A percentile compares a stretch with the other conserved stretches of the same genome.
These are phyloP conservation scores for Nakazawaea wyomingensis DNA, from an alignment of 805 yeast genomes.

Conservation along the genomic window DNA sequence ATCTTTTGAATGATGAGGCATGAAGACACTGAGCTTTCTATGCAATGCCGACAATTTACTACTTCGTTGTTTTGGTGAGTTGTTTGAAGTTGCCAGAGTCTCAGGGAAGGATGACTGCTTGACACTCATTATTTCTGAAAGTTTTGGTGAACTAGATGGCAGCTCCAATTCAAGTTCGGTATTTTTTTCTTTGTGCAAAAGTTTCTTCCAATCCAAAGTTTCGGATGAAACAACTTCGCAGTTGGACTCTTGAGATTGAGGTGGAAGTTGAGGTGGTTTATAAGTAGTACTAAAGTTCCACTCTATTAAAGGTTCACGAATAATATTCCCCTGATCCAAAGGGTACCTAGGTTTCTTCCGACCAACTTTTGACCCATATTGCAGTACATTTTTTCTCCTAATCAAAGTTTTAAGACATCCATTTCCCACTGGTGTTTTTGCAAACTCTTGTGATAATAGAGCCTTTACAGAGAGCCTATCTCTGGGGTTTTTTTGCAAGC, in stretches of 20 bases:
- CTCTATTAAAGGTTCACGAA: constrained; percentile 16
- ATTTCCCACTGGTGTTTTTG: constrained; percentile 31
- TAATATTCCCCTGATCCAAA: constrained; percentile 20
- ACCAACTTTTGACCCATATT: constrained; percentile 23
- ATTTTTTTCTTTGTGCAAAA: background rate
- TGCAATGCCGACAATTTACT: background rate
- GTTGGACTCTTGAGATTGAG: too few relatives aligned
- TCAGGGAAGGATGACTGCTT: background rate
- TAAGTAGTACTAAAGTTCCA: constrained; percentile 6
- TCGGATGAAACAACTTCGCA: too few relatives aligned
- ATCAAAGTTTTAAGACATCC: constrained; percentile 30
- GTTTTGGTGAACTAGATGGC: background rate
- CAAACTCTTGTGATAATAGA: constrained; percentile 50
- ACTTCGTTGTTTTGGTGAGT: constrained; percentile 8
- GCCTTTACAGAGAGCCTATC: constrained; percentile 57
- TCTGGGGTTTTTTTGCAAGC: constrained; percentile 63
- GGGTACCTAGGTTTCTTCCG: constrained; percentile 34
- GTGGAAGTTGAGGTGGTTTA: too few relatives aligned
- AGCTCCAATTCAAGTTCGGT: background rate
- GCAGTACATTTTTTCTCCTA: constrained; percentile 33
- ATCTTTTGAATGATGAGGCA: background rate
- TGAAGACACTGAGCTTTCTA: background rate
- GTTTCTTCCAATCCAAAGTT: too few relatives aligned
- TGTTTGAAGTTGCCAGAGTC: background rate
- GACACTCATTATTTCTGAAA: background rate